Evolutionary conservation across 2,329 filamentous ascomycete genomes (phyloP).

Genomic region (Talaromyces rugulosus): DNA sequence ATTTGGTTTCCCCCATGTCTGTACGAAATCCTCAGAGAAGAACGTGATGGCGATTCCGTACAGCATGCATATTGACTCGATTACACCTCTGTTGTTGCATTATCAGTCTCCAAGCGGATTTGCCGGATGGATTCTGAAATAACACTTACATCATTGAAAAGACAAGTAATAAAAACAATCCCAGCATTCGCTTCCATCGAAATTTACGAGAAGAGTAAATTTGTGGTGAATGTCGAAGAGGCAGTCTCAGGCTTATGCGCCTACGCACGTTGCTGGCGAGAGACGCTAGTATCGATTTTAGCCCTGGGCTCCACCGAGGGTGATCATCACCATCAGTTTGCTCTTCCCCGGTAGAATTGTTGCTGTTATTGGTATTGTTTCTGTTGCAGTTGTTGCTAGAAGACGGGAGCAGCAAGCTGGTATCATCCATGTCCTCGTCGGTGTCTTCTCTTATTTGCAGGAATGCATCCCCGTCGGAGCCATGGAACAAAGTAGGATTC

Average conservation of each 20-base stretch:
- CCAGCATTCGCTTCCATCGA: background rate
- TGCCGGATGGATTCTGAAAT: background rate
- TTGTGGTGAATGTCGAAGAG: background rate
- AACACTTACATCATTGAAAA: constrained; percentile 25
- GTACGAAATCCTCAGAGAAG: constrained; percentile 40
- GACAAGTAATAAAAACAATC: background rate
- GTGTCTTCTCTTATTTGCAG: background rate
- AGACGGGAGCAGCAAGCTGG: background rate
- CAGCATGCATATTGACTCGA: constrained; percentile 37
- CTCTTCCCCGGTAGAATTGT: background rate
- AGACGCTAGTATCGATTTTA: background rate
- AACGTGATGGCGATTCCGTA: constrained; percentile 36
- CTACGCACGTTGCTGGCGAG: background rate
- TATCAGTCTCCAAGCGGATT: background rate
- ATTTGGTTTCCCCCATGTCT: constrained; percentile 31
- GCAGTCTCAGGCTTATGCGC: background rate
- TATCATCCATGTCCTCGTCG: background rate
- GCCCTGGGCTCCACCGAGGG: background rate
- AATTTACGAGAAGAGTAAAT: background rate
- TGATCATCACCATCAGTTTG: background rate
- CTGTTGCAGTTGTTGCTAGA: background rate
- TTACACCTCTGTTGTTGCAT: constrained; percentile 28
- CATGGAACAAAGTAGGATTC: background rate
- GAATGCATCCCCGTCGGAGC: background rate
- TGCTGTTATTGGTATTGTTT: background rate